Evolutionary conservation across 805 yeast species (phyloP), one percentile per base, ranked within the genome.

Genomic region (Suhomyces emberorum): DNA sequence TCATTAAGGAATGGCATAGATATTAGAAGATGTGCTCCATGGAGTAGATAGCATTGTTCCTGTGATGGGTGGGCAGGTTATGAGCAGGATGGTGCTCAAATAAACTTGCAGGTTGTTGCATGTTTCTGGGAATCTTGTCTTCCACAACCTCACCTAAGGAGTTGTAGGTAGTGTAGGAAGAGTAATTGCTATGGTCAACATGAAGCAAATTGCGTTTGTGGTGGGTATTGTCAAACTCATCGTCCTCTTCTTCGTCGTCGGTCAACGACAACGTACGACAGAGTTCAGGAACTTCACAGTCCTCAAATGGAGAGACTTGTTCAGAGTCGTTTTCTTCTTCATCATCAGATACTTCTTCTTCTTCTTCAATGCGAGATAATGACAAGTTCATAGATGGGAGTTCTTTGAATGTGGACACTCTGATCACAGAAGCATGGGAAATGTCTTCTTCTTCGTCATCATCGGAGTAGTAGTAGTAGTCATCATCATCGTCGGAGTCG

Each of bases 1-100:
- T 28, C 37, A 28, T 21, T 11, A 23, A 23, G n/a, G n/a, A n/a
- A n/a, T n/a, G n/a, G n/a, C n/a, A n/a, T n/a, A n/a, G n/a, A n/a
- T 10, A 11, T 20, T 55, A 54, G 35, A 66, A 58, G 6, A 70
- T 61, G 39, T 67, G 72, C 32, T 54, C 65, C 41, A 72, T 45
- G 4, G 73, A 61, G 21, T 69, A 57, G 15, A 56, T 47, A 3
- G 74, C 70, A 34, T 55, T 49, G 32, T 43, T 44, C 37, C 63
- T 46, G 32, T 48, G 56, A 32, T 57, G 63, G 32, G 39, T 42
- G 41, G 34, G n/a, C n/a, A n/a, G 18, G 23, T 16, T 31, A 23
- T 32, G 26, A 11, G 28, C 15, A 7, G 15, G 15, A 8, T 26
- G 29, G 17, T 32, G 34, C 11, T 23, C 34, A 24, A 32, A 32